Conservation (phyloP, 2,329 filamentous ascomycete genomes). For the Coniosporium tulheliwenetii region DNA sequence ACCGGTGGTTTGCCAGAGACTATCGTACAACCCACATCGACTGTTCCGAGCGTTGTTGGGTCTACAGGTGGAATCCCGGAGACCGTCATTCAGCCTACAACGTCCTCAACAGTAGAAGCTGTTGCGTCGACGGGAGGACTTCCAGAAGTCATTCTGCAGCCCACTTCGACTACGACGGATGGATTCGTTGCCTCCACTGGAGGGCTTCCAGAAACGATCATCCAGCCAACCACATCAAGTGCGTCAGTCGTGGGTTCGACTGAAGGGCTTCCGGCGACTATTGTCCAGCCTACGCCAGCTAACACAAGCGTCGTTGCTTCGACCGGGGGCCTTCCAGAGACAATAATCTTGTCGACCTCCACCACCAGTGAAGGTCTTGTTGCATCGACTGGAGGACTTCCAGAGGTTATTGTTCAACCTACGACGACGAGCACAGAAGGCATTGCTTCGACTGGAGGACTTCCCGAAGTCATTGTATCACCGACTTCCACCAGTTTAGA, state of each 20-base stretch:
- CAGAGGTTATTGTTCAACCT: background rate
- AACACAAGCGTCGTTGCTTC: constrained; percentile 2
- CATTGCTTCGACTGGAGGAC: constrained; percentile 4
- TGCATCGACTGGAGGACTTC: background rate
- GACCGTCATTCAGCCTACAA: background rate
- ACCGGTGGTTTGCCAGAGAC: background rate
- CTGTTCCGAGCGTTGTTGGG: background rate
- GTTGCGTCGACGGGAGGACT: constrained; percentile 4
- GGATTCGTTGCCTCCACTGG: background rate
- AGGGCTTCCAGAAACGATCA: background rate
- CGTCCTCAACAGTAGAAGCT: background rate
- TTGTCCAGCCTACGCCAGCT: constrained; percentile 5
- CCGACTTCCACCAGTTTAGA: constrained; percentile 2
- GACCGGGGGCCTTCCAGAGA: constrained; percentile 3
- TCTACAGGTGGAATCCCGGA: background rate
- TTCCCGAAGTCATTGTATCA: constrained; percentile 4
- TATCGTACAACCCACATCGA: background rate
- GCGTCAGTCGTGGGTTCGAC: constrained; percentile 2
- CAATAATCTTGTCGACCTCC: background rate
- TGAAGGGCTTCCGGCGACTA: constrained; percentile 4
- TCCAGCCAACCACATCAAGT: background rate
- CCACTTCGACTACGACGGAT: no score
- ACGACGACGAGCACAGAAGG: background rate
- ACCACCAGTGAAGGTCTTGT: no score
- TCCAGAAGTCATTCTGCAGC: constrained; percentile 1